Evolutionary conservation across 2,329 filamentous ascomycete species (phyloP).

Genomic region (Sphaerulina musiva): DNA sequence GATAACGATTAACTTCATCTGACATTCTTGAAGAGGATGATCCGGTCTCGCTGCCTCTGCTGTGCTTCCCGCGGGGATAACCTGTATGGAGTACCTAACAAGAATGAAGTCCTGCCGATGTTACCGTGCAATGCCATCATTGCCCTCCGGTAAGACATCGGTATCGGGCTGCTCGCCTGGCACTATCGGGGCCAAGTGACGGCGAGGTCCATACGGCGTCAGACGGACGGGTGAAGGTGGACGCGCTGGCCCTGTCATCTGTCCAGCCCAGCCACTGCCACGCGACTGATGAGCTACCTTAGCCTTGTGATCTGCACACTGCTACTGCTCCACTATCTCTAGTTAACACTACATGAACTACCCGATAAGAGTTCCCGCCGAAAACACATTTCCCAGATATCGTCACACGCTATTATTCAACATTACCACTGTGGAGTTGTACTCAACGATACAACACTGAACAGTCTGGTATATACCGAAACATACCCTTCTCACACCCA

Average conservation of each 20-base stretch:
- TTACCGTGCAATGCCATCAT: too few species aligned
- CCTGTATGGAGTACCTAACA: too few species aligned
- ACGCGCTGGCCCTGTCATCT: too few species aligned
- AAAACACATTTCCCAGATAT: neutral
- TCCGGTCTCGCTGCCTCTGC: too few species aligned
- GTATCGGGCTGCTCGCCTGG: neutral
- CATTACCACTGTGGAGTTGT: slow-evolving; percentile 10
- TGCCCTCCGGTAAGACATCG: neutral
- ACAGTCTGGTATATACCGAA: neutral
- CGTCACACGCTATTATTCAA: slow-evolving; percentile 8
- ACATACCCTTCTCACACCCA: neutral
- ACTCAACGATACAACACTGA: slow-evolving; percentile 21
- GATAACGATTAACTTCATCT: neutral
- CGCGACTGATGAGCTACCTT: neutral
- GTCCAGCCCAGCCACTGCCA: too few species aligned
- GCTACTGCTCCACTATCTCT: neutral
- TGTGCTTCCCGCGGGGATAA: too few species aligned
- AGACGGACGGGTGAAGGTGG: too few species aligned
- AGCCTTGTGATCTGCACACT: slow-evolving; percentile 2
- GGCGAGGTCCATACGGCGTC: too few species aligned
- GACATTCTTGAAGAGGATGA: too few species aligned
- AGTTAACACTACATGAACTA: too few species aligned
- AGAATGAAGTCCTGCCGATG: too few species aligned
- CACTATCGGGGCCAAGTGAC: too few species aligned
- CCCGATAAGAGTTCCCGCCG: slow-evolving; percentile 10